Percentiles rank a stretch among this genome's conserved stretches.
Conservation (phyloP, 2,329 filamentous ascomycete species). For the Monilinia aucupariae region DNA sequence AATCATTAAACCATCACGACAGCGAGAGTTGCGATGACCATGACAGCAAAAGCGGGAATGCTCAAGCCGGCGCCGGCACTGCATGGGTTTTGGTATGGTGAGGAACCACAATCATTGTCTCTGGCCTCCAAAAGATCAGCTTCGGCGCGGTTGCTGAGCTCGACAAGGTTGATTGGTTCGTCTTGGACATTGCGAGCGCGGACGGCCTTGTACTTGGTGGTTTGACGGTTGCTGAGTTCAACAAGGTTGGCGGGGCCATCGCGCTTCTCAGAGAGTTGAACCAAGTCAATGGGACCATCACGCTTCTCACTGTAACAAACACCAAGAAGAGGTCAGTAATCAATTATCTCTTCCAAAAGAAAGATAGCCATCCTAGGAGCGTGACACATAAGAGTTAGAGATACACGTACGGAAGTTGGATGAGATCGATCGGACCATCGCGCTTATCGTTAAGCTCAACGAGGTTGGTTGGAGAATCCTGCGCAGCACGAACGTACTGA, state of each 20-base stretch:
- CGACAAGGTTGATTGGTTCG: background rate
- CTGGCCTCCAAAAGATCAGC: background rate
- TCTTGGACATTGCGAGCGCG: background rate
- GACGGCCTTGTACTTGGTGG: background rate
- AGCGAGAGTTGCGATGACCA: background rate
- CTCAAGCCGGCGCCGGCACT: background rate
- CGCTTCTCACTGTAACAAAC: background rate
- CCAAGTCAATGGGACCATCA: background rate
- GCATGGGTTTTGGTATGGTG: conserved; percentile 5
- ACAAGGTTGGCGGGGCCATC: background rate
- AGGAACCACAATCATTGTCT: conserved; percentile 8
- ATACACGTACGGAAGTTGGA: background rate
- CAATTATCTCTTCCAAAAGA: too few species aligned
- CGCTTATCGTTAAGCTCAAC: background rate
- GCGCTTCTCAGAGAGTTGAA: background rate
- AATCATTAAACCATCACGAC: background rate
- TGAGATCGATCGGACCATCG: background rate
- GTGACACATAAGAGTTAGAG: too few species aligned
- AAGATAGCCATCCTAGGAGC: too few species aligned
- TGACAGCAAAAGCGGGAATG: background rate
- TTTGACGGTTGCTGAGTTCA: background rate
- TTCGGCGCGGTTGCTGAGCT: background rate
- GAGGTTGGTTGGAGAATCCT: background rate
- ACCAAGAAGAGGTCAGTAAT: background rate
- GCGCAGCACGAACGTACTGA: background rate